A percentile compares a stretch with the other conserved stretches of the same genome.
phyloP scores from a whole-genome alignment of 441 rosid species.

The Gossypium davidsonii region DNA sequence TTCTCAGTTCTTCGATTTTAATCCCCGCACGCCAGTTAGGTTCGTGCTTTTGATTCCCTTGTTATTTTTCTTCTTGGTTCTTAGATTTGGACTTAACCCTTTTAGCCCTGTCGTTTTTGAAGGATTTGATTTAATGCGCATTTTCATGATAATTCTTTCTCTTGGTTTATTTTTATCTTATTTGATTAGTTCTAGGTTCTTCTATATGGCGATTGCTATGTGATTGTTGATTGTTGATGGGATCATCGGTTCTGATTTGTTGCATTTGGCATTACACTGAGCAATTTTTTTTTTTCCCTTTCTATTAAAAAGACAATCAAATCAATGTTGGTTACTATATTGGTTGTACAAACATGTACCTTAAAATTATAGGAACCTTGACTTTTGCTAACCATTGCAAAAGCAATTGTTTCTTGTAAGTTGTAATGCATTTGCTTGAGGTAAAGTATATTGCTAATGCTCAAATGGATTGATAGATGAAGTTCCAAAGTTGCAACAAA shows the following conservation, averaged over 20 bases:
- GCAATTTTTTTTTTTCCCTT: neutral
- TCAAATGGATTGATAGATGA: neutral
- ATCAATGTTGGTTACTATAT: neutral
- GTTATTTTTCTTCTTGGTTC: neutral
- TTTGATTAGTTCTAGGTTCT: neutral
- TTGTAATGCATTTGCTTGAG: neutral
- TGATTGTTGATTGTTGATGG: neutral
- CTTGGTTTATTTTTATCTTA: neutral
- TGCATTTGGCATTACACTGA: neutral
- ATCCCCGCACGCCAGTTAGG: neutral
- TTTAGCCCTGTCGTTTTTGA: neutral
- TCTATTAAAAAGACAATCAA: neutral
- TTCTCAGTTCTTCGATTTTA: neutral
- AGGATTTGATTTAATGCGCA: neutral
- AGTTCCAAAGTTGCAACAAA: neutral
- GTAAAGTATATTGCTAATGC: neutral
- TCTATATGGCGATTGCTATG: neutral
- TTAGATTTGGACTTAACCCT: neutral
- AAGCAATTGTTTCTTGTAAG: neutral
- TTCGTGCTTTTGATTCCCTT: neutral
- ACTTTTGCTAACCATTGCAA: neutral
- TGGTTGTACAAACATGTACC: neutral
- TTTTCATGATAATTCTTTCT: neutral
- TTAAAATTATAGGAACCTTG: neutral
- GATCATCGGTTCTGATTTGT: neutral